Evolutionary conservation across 805 yeast genomes (phyloP), one percentile per base, ranked within the genome.

Genomic region (Teunomyces lycoperdinae): DNA sequence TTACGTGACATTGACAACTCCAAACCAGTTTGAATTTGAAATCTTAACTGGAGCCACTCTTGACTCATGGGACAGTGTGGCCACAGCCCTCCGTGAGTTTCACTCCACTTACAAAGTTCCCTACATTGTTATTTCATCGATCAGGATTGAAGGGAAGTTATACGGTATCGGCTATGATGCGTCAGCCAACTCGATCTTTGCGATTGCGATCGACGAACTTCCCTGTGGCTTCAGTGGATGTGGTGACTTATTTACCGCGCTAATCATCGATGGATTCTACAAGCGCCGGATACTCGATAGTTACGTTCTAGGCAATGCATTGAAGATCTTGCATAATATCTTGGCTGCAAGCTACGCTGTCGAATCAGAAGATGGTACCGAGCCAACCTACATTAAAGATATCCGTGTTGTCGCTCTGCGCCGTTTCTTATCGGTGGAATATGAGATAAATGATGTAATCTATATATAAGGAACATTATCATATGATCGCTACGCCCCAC

Each of bases 21-120:
- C 94, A 1, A 87, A 87, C 59, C 91, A 85, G 57, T 81, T 86
- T 61, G 94, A 87, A 58, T 67, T 86, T 62, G 91, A 86, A 57
- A 59, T 74, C 0, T 66, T 87, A 41, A 77, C 82, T 9, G 84
- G 72, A 1, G 57, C 67, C 1, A 66, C 67, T 44, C 76, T 85
- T 9, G 50, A 40, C 0, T 66, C 67, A 47, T 60, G 77, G 53
- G 57, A 43, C 2, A 53, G 73, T 5, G 62, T 84, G 27, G 58
- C 59, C 31, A 17, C 26, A 0, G 74, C 83, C 2, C 58, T 84
- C 3, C 29, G 35, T 0, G 51, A 36, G 11, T 84, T 86, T 56
- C 70, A 73, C 50, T 46, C 60, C 4, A 44, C 57, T 10, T 85
- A 77, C 58, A 55, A 57, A 4, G 79, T 85, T 8, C 66, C 70